phyloP scores from a whole-genome alignment of 73 alveolate species.

The Durusdinium trenchii region DNA sequence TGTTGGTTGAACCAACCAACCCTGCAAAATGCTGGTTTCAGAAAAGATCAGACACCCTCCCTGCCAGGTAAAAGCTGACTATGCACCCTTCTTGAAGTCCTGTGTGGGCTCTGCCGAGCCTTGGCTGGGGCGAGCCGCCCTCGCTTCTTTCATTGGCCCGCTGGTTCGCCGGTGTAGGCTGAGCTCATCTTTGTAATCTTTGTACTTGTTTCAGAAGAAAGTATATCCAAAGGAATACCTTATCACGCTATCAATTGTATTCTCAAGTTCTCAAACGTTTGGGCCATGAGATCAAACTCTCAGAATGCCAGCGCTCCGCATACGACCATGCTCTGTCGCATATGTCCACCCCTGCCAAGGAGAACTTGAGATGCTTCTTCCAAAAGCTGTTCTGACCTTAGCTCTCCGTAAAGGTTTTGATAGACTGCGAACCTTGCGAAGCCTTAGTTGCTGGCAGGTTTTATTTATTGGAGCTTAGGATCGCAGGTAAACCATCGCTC shows the following conservation, averaged over 20 bases:
- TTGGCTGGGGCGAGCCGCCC: neutral
- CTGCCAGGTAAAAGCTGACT: constrained; percentile 28
- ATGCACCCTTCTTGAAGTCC: neutral
- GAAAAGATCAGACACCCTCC: no score
- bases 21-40: no score
- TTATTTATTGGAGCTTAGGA: neutral
- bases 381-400: neutral
- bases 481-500: neutral
- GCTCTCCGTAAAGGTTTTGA: neutral
- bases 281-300: no score
- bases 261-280: no score
- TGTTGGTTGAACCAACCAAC: no score
- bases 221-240: neutral
- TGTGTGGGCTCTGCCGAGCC: constrained; percentile 19
- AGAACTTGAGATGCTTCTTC: constrained; percentile 11
- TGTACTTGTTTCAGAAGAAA: no score
- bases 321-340: neutral
- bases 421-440: neutral
- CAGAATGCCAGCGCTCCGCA: no score
- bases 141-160: neutral
- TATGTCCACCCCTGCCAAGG: neutral
- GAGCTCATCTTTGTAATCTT: neutral
- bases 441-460: neutral
- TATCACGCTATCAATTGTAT: no score
- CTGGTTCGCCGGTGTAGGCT: neutral